Evolutionary conservation across 345 rosid genomes (phyloP).

Genomic region (Abelmoschus esculentus): DNA sequence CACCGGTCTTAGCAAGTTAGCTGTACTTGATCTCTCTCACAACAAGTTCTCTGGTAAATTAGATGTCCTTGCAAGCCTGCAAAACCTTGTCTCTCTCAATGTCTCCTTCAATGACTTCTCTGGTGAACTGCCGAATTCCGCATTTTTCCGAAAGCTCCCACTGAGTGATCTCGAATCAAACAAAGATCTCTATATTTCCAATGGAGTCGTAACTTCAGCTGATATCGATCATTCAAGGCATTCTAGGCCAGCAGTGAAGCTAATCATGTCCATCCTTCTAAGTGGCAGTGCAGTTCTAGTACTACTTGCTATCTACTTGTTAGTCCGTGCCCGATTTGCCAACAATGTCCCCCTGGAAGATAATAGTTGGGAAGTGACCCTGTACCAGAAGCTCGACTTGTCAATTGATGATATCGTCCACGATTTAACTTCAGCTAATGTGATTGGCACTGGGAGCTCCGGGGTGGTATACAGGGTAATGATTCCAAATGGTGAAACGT

Average conservation of each 20-base stretch:
- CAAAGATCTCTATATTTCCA: conserved; percentile 49
- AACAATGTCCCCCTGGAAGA: conserved; percentile 28
- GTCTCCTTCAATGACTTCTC: conserved; percentile 87
- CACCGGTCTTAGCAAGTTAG: conserved; percentile 67
- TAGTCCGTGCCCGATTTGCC: conserved; percentile 37
- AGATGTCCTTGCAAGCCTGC: conserved; percentile 50
- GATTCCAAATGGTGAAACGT: conserved; percentile 55
- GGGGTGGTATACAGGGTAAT: conserved; percentile 84
- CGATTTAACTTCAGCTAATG: conserved; percentile 65
- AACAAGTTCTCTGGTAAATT: conserved; percentile 61
- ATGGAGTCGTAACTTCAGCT: conserved; percentile 35
- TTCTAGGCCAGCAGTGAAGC: conserved; percentile 42
- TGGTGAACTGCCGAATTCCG: conserved; percentile 76
- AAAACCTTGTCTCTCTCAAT: conserved; percentile 85
- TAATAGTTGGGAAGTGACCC: conserved; percentile 64
- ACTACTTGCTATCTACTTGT: conserved; percentile 49
- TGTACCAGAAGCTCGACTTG: conserved; percentile 80
- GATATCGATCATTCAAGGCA: conserved; percentile 26
- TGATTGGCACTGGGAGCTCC: conserved; percentile 94
- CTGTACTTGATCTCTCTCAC: conserved; percentile 72
- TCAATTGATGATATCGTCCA: conserved; percentile 59
- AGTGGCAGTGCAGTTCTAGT: conserved; percentile 56
- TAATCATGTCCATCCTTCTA: conserved; percentile 55
- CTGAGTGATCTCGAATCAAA: conserved; percentile 64
- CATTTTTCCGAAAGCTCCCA: conserved; percentile 73